Percentiles rank a stretch among this genome's conserved stretches.
Conservation (phyloP, 371 early-diverging fungal genomes). For the Basidiobolus meristosporus region DNA sequence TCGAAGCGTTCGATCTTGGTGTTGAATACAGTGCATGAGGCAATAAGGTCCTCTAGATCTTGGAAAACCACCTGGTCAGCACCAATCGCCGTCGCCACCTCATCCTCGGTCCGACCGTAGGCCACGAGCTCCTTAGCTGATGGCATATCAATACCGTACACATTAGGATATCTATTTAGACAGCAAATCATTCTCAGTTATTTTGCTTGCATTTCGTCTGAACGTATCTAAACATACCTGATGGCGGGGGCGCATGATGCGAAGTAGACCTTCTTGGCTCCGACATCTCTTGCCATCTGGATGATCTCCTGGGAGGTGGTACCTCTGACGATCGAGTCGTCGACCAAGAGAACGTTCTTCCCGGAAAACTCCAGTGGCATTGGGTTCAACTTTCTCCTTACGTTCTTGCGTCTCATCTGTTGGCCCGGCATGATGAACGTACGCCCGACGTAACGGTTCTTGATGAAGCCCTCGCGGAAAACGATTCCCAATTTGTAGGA, state of each 20-base stretch:
- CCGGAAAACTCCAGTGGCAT: slow-evolving; percentile 89
- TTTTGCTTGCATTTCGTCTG: no score
- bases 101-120: slow-evolving; percentile 45
- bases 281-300: slow-evolving; percentile 93
- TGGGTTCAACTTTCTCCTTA: slow-evolving; percentile 92
- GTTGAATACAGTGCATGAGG: slow-evolving; percentile 67
- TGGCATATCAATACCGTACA: slow-evolving; percentile 98
- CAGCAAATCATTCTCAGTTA: slow-evolving; percentile 4
- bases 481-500: slow-evolving; percentile 65
- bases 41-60: slow-evolving; percentile 56
- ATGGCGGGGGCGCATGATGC: slow-evolving; percentile 94
- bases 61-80: slow-evolving; percentile 90
- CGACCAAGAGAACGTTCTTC: slow-evolving; percentile 90
- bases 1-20: slow-evolving; percentile 65
- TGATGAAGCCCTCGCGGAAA: slow-evolving; percentile 95
- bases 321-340: slow-evolving; percentile 94
- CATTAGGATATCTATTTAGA: slow-evolving; percentile 75
- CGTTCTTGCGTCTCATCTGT: slow-evolving; percentile 71
- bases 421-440: slow-evolving; percentile 99
- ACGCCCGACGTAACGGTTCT: slow-evolving; percentile 93
- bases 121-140: slow-evolving; percentile 82
- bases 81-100: slow-evolving; percentile 72
- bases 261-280: slow-evolving; percentile 94
- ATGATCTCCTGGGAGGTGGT: slow-evolving; percentile 95
- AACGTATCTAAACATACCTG: slow-evolving; percentile 11